Evolutionary conservation across 1,284 basidiomycete species (phyloP).

Genomic region (Amylostereum areolatum): DNA sequence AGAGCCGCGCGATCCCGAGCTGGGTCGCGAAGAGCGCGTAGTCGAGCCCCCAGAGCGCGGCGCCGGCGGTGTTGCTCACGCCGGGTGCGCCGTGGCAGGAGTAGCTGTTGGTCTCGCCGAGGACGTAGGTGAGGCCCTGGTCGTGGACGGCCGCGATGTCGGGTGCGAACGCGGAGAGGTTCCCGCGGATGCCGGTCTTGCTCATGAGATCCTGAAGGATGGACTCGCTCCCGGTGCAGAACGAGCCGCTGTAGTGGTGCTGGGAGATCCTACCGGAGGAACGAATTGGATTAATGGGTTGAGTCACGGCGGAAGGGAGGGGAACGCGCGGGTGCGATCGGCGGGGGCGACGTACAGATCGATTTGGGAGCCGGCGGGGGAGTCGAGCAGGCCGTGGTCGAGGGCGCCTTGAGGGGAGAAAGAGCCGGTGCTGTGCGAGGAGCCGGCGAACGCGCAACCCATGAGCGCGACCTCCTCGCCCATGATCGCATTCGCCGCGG

Average conservation of each 20-base stretch:
- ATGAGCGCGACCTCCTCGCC: conserved; percentile 39
- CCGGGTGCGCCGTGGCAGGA: conserved; percentile 54
- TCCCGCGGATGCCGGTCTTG: conserved; percentile 52
- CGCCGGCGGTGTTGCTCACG: conserved; percentile 65
- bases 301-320: background rate
- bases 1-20: conserved; percentile 28
- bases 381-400: conserved; percentile 25
- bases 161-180: conserved; percentile 41
- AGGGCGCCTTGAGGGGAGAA: conserved; percentile 54
- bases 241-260: conserved; percentile 56
- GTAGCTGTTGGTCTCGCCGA: conserved; percentile 38
- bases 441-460: conserved; percentile 48
- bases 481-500: conserved; percentile 17
- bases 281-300: too few relatives aligned
- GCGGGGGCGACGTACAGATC: conserved; percentile 20
- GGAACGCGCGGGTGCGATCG: conserved; percentile 2
- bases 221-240: conserved; percentile 43
- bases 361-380: conserved; percentile 25
- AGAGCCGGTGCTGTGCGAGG: conserved; percentile 34
- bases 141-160: conserved; percentile 44
- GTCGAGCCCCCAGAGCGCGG: conserved; percentile 64
- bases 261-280: conserved; percentile 45
- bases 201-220: conserved; percentile 55
- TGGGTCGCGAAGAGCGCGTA: conserved; percentile 47
- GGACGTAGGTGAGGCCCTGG: conserved; percentile 47